These are phyloP conservation scores for Neocallimastix lanati DNA, from an alignment of 192 early-diverging fungal species.

Conservation along the genomic window DNA sequence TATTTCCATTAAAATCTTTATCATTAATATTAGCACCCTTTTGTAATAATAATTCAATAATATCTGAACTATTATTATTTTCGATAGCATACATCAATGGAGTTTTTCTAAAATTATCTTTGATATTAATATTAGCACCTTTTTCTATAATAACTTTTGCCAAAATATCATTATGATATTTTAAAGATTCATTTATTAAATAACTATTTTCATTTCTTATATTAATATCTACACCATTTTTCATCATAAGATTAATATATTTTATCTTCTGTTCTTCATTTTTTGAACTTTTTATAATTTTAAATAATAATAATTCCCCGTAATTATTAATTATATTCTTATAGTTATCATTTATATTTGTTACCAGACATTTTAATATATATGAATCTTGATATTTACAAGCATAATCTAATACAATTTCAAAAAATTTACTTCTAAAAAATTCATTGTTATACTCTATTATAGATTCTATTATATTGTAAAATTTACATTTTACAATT, in stretches of 20 bases:
- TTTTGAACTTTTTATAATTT: too few species aligned
- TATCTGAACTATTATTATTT: background rate
- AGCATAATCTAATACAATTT: background rate
- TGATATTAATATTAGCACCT: background rate
- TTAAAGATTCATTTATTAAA: background rate
- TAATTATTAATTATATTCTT: too few species aligned
- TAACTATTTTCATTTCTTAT: too few species aligned
- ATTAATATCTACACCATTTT: too few species aligned
- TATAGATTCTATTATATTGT: background rate
- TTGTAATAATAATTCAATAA: background rate
- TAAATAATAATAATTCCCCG: too few species aligned
- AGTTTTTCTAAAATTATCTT: background rate
- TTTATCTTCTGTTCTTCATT: too few species aligned
- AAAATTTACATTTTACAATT: background rate
- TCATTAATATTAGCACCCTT: background rate
- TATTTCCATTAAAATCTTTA: background rate
- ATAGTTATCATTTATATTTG: too few species aligned
- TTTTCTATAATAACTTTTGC: background rate
- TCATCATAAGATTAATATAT: too few species aligned
- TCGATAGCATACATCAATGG: background rate
- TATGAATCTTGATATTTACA: too few species aligned
- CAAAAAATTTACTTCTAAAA: background rate
- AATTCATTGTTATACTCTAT: background rate
- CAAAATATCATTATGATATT: background rate
- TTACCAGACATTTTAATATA: too few species aligned